Conservation (phyloP, 768 basidiomycete genomes). For the Rhodotorula graminis region DNA sequence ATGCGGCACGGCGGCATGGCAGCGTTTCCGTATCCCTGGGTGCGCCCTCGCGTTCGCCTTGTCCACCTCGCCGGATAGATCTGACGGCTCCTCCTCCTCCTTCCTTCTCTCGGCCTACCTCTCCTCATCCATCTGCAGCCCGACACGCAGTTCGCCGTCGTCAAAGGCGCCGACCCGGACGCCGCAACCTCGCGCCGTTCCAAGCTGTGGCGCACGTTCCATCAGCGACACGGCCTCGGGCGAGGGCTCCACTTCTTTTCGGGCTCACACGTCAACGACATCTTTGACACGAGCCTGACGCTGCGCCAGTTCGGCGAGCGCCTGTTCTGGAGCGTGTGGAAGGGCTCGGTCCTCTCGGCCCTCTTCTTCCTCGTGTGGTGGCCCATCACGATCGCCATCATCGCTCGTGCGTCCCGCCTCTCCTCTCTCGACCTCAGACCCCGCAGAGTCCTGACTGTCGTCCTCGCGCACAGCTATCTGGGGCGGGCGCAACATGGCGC, state of each 20-base stretch:
- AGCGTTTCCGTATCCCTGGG: slow-evolving; percentile 31
- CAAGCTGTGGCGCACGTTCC: slow-evolving; percentile 32
- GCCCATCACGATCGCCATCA: slow-evolving; percentile 40
- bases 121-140: neutral
- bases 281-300: slow-evolving; percentile 25
- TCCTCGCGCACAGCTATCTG: slow-evolving; percentile 16
- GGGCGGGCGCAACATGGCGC: slow-evolving; percentile 36
- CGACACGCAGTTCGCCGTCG: slow-evolving; percentile 31
- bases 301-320: slow-evolving; percentile 1
- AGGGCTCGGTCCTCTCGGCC: slow-evolving; percentile 34
- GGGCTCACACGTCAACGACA: slow-evolving; percentile 35
- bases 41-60: neutral
- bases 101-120: neutral
- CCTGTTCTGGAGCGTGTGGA: slow-evolving; percentile 32
- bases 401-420: slow-evolving; percentile 34
- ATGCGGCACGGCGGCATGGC: slow-evolving; percentile 30
- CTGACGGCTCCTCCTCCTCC: neutral
- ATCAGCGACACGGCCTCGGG: slow-evolving; percentile 27
- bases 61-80: no score
- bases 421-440: no score
- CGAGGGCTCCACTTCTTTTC: slow-evolving; percentile 37
- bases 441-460: no score
- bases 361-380: slow-evolving; percentile 39
- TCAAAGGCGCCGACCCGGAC: slow-evolving; percentile 22
- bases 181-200: slow-evolving; percentile 1